Percentiles rank a stretch among this genome's conserved stretches.
Evolutionary conservation across 257 asterid species (phyloP).

Genomic region (Cordia subcordata): DNA sequence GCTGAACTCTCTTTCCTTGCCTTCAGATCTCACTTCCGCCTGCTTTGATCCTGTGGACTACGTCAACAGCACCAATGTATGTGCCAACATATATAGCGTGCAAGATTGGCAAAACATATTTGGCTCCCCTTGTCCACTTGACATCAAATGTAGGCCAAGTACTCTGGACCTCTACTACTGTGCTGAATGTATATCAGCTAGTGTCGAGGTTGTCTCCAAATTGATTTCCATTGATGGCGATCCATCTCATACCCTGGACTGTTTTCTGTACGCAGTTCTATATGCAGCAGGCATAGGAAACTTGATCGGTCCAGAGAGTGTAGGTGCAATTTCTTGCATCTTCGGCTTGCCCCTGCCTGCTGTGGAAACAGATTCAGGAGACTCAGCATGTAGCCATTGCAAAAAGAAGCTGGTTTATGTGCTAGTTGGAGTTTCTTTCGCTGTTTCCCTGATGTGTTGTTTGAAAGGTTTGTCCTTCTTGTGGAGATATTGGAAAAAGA

Average conservation of each 20-base stretch:
- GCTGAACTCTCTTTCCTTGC: conserved; percentile 34
- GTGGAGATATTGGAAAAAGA: conserved; percentile 14
- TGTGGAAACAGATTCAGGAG: neutral
- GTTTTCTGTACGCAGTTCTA: conserved; percentile 46
- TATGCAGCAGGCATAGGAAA: conserved; percentile 61
- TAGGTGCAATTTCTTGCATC: conserved; percentile 47
- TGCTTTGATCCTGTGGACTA: conserved; percentile 42
- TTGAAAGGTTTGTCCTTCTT: conserved; percentile 22
- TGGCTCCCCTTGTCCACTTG: conserved; percentile 34
- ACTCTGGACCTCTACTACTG: conserved; percentile 43
- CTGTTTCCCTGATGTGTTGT: conserved; percentile 12
- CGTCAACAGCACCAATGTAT: conserved; percentile 40
- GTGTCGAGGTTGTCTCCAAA: conserved; percentile 38
- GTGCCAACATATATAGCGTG: conserved; percentile 42
- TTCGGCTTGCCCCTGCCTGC: conserved; percentile 43
- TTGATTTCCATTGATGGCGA: conserved; percentile 38
- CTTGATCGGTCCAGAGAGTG: conserved; percentile 46
- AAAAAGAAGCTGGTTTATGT: conserved; percentile 9
- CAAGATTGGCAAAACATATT: conserved; percentile 35
- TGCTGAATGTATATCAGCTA: conserved; percentile 49
- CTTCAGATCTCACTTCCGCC: conserved; percentile 22
- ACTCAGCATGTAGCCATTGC: neutral
- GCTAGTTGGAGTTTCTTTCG: conserved; percentile 13
- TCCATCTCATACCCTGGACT: conserved; percentile 36
- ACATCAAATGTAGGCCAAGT: conserved; percentile 24